phyloP scores from a whole-genome alignment of 805 yeast genomes.

The Wickerhamomyces alni region DNA sequence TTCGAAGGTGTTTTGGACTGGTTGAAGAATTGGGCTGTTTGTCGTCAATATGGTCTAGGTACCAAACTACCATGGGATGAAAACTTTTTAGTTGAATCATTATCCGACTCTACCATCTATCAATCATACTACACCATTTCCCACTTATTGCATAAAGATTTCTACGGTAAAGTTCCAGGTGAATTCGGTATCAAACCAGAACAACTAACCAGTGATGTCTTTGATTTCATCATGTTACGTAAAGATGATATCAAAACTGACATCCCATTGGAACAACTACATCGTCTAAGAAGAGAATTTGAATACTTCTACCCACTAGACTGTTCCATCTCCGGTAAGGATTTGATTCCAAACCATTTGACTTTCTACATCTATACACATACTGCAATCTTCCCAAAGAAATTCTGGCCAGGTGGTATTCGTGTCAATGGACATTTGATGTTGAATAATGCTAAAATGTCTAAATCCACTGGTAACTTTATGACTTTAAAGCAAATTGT shows the following conservation, averaged over 20 bases:
- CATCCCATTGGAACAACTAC: constrained; percentile 63
- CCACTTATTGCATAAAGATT: constrained; percentile 81
- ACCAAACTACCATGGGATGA: constrained; percentile 96
- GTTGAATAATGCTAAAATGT: constrained; percentile 96
- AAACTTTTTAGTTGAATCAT: constrained; percentile 85
- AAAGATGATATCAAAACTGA: constrained; percentile 48
- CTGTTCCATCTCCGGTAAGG: constrained; percentile 89
- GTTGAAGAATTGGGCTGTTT: constrained; percentile 98
- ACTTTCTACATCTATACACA: constrained; percentile 93
- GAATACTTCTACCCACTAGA: constrained; percentile 97
- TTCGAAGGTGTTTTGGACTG: constrained; percentile 93
- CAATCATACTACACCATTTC: constrained; percentile 91
- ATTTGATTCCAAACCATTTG: constrained; percentile 93
- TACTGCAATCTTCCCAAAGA: constrained; percentile 86
- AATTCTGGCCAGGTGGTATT: constrained; percentile 90
- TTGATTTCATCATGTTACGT: constrained; percentile 82
- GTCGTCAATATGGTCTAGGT: constrained; percentile 95
- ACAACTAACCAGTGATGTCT: constrained; percentile 88
- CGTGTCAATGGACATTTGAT: constrained; percentile 94
- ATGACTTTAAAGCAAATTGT: constrained; percentile 82
- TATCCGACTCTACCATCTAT: constrained; percentile 93
- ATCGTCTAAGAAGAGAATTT: constrained; percentile 82
- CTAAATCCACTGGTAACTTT: constrained; percentile 96
- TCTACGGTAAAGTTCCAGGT: constrained; percentile 74
- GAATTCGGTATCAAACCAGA: constrained; percentile 69